A percentile compares a stretch with the other conserved stretches of the same genome.
Evolutionary conservation across 1,284 basidiomycete genomes (phyloP).

Genomic region (Abortiporus biennis): DNA sequence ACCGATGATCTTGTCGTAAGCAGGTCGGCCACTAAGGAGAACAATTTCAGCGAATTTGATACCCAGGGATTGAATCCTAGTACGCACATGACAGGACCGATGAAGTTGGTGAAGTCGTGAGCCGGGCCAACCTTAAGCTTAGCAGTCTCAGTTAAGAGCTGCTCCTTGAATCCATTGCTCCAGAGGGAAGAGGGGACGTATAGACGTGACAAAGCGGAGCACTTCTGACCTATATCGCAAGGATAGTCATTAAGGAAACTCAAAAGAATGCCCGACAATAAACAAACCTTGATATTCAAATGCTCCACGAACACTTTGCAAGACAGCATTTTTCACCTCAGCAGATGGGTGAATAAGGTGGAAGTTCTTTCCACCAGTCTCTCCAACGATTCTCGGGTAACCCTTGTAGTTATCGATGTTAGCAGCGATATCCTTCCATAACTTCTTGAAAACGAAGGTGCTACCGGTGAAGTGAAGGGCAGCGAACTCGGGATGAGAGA

Average conservation of each 20-base stretch:
- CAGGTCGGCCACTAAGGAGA: conserved; percentile 63
- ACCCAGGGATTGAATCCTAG: neutral
- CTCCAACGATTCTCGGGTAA: conserved; percentile 95
- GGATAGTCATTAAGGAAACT: neutral
- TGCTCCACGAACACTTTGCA: conserved; percentile 84
- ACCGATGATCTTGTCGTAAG: conserved; percentile 84
- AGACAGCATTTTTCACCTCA: conserved; percentile 82
- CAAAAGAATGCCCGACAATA: conserved; percentile 7
- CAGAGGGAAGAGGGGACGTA: conserved; percentile 90
- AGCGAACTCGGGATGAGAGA: conserved; percentile 78
- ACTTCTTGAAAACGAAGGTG: conserved; percentile 88
- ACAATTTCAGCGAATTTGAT: neutral
- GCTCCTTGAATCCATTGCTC: conserved; percentile 84
- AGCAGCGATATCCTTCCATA: conserved; percentile 93
- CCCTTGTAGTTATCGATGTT: conserved; percentile 84
- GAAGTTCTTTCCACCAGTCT: conserved; percentile 98
- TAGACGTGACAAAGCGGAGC: conserved; percentile 87
- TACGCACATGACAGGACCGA: conserved; percentile 92
- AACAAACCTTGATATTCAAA: conserved; percentile 91
- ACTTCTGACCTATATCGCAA: conserved; percentile 78
- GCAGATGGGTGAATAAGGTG: conserved; percentile 89
- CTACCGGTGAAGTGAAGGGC: conserved; percentile 97
- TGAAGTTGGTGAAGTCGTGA: conserved; percentile 80
- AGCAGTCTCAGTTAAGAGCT: conserved; percentile 68
- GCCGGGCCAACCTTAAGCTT: conserved; percentile 85